Evolutionary conservation across 2,329 filamentous ascomycete genomes (phyloP).

Genomic region (Cephalotrichum gorgonifer): DNA sequence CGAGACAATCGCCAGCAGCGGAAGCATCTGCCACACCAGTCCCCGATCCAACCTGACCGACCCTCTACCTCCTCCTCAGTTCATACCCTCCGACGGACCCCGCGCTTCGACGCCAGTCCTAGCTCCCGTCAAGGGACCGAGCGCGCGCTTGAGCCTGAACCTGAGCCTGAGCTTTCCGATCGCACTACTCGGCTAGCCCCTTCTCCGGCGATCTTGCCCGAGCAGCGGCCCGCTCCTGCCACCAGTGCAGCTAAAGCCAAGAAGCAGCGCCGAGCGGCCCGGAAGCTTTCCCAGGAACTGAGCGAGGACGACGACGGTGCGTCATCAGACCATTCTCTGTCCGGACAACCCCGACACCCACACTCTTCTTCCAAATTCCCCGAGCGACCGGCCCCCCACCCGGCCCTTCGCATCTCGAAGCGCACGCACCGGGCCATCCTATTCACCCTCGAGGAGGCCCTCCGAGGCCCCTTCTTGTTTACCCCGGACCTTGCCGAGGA

Average conservation of each 20-base stretch:
- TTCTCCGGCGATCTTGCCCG: constrained; percentile 18
- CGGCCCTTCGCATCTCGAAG: constrained; percentile 59
- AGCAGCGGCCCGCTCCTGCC: constrained; percentile 9
- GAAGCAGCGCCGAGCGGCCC: constrained; percentile 15
- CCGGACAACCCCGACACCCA: constrained; percentile 12
- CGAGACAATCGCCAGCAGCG: constrained; percentile 30
- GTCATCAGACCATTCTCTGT: constrained; percentile 18
- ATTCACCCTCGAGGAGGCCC: constrained; percentile 82
- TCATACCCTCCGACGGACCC: constrained; percentile 38
- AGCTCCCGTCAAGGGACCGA: constrained; percentile 32
- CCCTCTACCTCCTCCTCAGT: constrained; percentile 36
- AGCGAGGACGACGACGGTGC: constrained; percentile 31
- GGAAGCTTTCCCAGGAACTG: constrained; percentile 36
- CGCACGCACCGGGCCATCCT: constrained; percentile 84
- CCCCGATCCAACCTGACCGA: constrained; percentile 27
- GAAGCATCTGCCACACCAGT: constrained; percentile 25
- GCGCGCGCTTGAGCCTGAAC: constrained; percentile 24
- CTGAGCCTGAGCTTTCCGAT: not conserved
- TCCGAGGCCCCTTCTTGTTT: constrained; percentile 73
- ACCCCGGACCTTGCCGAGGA: constrained; percentile 79
- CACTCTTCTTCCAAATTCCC: constrained; percentile 18
- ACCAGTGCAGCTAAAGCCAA: constrained; percentile 17
- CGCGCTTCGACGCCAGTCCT: constrained; percentile 35
- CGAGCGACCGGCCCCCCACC: constrained; percentile 29
- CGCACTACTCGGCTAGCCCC: constrained; percentile 32